Evolutionary conservation across 176 grass and related monocot genomes (phyloP).

Genomic region (Tillandsia leiboldiana): DNA sequence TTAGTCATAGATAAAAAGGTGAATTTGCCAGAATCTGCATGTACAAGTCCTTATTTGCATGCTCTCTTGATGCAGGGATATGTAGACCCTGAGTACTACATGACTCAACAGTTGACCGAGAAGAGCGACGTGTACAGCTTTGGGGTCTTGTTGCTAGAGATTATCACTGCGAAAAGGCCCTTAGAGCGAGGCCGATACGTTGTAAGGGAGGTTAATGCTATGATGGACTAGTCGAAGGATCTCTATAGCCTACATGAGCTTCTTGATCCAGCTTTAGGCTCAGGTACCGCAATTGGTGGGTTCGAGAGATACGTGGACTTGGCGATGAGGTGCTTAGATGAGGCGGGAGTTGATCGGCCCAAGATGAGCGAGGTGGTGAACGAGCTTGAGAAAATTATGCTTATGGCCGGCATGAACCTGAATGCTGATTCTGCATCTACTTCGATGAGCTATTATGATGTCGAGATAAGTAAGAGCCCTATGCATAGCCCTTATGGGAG

Average conservation of each 20-base stretch:
- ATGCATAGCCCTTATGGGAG: background rate
- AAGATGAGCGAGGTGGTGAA: constrained; percentile 11
- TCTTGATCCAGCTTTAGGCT: constrained; percentile 36
- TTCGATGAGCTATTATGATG: background rate
- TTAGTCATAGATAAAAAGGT: background rate
- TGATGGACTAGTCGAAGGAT: constrained; percentile 40
- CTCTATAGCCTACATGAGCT: constrained; percentile 42
- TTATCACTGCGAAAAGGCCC: constrained; percentile 56
- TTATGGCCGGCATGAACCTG: constrained; percentile 15
- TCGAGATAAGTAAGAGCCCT: background rate
- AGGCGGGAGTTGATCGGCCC: background rate
- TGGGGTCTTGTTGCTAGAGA: constrained; percentile 38
- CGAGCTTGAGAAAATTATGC: constrained; percentile 12
- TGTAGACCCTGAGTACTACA: constrained; percentile 79
- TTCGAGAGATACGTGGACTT: constrained; percentile 11
- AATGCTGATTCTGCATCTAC: background rate
- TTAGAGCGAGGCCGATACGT: constrained; percentile 52
- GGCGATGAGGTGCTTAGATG: constrained; percentile 7
- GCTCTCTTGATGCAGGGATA: constrained; percentile 41
- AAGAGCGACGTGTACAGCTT: constrained; percentile 41
- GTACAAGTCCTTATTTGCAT: background rate
- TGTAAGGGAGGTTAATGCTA: constrained; percentile 42
- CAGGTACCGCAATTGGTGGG: background rate
- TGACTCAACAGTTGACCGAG: constrained; percentile 75
- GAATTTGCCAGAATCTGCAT: background rate